Base-by-base conservation (phyloP, 2,329 filamentous ascomycete genomes). In the Fusarium oligoseptatum region DNA sequence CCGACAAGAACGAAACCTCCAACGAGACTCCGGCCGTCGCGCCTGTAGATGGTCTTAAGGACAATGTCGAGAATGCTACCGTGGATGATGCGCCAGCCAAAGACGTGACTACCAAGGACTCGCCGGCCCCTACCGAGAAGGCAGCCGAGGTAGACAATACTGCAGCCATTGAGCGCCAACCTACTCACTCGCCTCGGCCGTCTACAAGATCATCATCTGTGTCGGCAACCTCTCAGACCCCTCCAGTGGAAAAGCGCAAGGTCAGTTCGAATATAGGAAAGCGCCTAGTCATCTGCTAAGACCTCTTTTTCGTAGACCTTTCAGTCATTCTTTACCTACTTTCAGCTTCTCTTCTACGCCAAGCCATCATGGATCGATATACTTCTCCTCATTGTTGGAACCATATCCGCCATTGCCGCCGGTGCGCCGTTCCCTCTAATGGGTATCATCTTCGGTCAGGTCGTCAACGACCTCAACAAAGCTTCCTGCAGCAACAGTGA, bases 351-450 rank as follows among this genome's bases (percentile, higher is more conserved):
- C 37, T 79, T 85, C 71, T 86, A 85, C 67, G 86, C 84, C 65
- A 80, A 86, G 55, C 86, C 86, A 24, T 83, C 81, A 74, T 82
- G 81, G 78, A 68, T 85, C 67, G 86, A 87, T 69, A 79, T 84
- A 68, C 55, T 80, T n/a, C 82, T 88, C 57, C 81, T 88, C 43
- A 14, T 83, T 17, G 74, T 82, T 29, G 87, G 86, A 48, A 83
- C 81, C 39, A 50, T 86, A 48, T 83, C 84, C 64, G 87, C 89
- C 63, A 87, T 89, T 52, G 88, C 86, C 29, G 87, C 90, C n/a
- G 91, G 90, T 56, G 85, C 90, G 5, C 90, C 91, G 0, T 91
- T 92, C 66, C 91, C 91, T 15, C 83, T 92, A 22, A 88, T 92
- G 77, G 90, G 88, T 62, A 89, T 92, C 69, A 84, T 92, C 63